Percentiles rank a stretch among this genome's conserved stretches.
Evolutionary conservation across 2,329 filamentous ascomycete species (phyloP).

Genomic region (Beauveria rudraprayagi): DNA sequence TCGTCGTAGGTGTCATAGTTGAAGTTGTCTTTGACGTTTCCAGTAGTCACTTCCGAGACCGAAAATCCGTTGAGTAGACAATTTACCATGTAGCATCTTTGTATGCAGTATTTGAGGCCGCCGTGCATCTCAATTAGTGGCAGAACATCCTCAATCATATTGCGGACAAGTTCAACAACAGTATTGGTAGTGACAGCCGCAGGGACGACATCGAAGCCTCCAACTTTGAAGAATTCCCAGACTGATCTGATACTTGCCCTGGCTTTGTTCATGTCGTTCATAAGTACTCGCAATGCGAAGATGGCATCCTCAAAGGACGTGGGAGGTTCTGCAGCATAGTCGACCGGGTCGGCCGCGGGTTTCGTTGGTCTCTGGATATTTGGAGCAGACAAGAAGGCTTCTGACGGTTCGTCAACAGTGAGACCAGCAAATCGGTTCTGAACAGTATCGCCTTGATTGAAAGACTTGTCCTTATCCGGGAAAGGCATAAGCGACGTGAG

Average conservation of each 20-base stretch:
- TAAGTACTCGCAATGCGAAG: not conserved
- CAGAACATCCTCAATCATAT: conserved; percentile 12
- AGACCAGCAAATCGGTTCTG: not conserved
- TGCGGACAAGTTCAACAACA: conserved; percentile 19
- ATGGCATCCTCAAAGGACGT: not conserved
- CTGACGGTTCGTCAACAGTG: not conserved
- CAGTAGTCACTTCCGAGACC: not conserved
- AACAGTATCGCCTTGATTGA: not conserved
- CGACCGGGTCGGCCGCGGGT: conserved; percentile 21
- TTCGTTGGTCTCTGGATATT: conserved; percentile 23
- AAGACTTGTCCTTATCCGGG: not conserved
- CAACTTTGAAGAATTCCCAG: conserved; percentile 23
- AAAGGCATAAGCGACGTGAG: conserved; percentile 11
- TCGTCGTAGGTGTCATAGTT: conserved; percentile 17
- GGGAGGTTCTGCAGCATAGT: conserved; percentile 11
- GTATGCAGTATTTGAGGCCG: not conserved
- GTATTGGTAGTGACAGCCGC: conserved; percentile 24
- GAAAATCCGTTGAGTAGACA: not conserved
- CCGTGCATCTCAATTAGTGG: not conserved
- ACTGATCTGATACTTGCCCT: not conserved
- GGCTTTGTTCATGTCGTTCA: not conserved
- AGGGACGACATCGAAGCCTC: conserved; percentile 23
- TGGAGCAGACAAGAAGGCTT: conserved; percentile 20
- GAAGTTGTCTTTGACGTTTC: conserved; percentile 20
- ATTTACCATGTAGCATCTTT: not conserved